Percentiles rank a stretch among this genome's conserved stretches.
These are phyloP conservation scores for Bjerkandera adusta DNA, from an alignment of 1,284 basidiomycete genomes.

Conservation along the genomic window DNA sequence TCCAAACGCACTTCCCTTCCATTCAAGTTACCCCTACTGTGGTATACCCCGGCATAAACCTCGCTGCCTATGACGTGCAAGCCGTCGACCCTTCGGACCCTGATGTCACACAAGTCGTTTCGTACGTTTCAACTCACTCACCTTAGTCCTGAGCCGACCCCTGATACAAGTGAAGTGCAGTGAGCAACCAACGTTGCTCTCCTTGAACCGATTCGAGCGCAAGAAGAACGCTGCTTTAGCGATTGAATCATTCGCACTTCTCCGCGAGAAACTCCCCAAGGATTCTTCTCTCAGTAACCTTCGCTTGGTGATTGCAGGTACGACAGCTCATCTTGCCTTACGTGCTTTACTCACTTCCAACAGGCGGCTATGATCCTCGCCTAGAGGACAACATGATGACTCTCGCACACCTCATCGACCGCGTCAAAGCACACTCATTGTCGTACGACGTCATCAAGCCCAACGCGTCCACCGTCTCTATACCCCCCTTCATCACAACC, in stretches of 20 bases:
- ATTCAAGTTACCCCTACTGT: slow-evolving; percentile 67
- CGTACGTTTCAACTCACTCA: slow-evolving; percentile 69
- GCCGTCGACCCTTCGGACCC: slow-evolving; percentile 40
- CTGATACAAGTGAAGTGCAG: slow-evolving; percentile 36
- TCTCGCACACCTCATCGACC: slow-evolving; percentile 52
- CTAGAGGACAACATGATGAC: slow-evolving; percentile 72
- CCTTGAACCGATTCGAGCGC: slow-evolving; percentile 93
- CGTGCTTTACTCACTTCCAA: background rate
- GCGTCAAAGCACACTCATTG: slow-evolving; percentile 48
- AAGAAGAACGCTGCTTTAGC: slow-evolving; percentile 93
- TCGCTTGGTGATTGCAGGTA: slow-evolving; percentile 79
- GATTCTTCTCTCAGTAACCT: slow-evolving; percentile 24
- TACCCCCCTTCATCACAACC: slow-evolving; percentile 37
- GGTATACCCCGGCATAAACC: slow-evolving; percentile 91
- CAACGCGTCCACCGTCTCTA: slow-evolving; percentile 31
- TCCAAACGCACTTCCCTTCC: slow-evolving; percentile 73
- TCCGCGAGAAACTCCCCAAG: slow-evolving; percentile 29
- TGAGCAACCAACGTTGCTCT: slow-evolving; percentile 75
- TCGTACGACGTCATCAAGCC: slow-evolving; percentile 55
- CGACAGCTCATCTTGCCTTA: slow-evolving; percentile 15
- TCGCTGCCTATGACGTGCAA: slow-evolving; percentile 58
- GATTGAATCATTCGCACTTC: slow-evolving; percentile 71
- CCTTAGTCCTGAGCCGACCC: background rate
- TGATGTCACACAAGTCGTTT: slow-evolving; percentile 58
- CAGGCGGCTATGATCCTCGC: slow-evolving; percentile 77